Evolutionary conservation across 2,329 filamentous ascomycete genomes (phyloP).

Genomic region (Cercospora sp.): DNA sequence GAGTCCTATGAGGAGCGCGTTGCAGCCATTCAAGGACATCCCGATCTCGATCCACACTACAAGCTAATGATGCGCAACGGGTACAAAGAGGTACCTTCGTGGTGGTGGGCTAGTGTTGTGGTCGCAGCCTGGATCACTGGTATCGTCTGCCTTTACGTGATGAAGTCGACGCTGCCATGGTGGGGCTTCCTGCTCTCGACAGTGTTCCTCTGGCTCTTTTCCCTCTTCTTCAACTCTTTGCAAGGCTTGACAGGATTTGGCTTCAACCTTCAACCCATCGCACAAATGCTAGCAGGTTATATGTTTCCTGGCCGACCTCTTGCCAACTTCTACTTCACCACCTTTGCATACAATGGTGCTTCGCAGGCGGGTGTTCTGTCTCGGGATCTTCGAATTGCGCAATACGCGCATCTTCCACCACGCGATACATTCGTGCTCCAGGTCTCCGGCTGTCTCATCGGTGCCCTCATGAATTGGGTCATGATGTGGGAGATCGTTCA

Average conservation of each 20-base stretch:
- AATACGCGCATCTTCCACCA: conserved; percentile 43
- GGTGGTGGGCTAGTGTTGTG: conserved; percentile 37
- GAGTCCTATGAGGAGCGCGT: conserved; percentile 30
- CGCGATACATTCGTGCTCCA: conserved; percentile 50
- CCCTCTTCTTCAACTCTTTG: conserved; percentile 34
- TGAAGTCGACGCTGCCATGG: conserved; percentile 37
- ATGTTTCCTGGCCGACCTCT: conserved; percentile 45
- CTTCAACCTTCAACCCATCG: conserved; percentile 44
- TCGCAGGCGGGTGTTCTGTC: conserved; percentile 35
- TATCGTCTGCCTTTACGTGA: conserved; percentile 31
- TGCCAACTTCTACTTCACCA: conserved; percentile 39
- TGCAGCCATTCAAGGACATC: conserved; percentile 28
- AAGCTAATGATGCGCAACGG: conserved; percentile 35
- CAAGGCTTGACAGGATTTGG: conserved; percentile 40
- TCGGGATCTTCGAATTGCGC: conserved; percentile 41
- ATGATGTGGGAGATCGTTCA: conserved; percentile 49
- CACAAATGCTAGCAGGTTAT: conserved; percentile 53
- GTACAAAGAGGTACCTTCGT: conserved; percentile 36
- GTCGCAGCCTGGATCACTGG: conserved; percentile 29
- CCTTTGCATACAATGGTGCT: conserved; percentile 37
- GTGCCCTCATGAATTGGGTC: conserved; percentile 49
- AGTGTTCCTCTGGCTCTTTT: conserved; percentile 19
- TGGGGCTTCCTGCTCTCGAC: conserved; percentile 36
- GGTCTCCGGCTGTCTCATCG: conserved; percentile 45
- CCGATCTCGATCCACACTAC: conserved; percentile 37